These are phyloP conservation scores for Starmerella gropengiesseri DNA, from an alignment of 805 yeast genomes.

Conservation along the genomic window DNA sequence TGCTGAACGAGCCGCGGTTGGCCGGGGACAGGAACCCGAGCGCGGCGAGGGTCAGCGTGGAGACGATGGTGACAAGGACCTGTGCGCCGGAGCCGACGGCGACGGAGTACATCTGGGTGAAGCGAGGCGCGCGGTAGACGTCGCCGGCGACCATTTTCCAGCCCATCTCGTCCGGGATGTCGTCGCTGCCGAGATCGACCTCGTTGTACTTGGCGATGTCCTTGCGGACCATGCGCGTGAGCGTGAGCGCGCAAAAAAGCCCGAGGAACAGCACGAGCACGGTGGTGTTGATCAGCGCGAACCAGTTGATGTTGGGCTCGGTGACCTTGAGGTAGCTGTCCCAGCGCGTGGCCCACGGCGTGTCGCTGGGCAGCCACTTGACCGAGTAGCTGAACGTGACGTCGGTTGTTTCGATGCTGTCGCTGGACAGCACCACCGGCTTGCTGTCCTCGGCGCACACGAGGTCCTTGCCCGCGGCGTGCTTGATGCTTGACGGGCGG, in stretches of 20 bases:
- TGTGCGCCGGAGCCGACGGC: conserved; percentile 84
- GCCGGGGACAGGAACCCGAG: conserved; percentile 88
- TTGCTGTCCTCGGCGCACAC: conserved; percentile 24
- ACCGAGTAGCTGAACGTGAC: conserved; percentile 85
- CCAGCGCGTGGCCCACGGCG: conserved; percentile 98
- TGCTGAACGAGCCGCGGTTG: conserved; percentile 84
- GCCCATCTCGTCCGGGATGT: conserved; percentile 83
- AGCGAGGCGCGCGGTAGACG: conserved; percentile 74
- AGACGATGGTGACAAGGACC: conserved; percentile 60
- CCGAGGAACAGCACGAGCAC: conserved; percentile 69
- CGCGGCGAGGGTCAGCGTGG: conserved; percentile 70
- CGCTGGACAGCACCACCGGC: conserved; percentile 6
- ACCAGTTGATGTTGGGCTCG: conserved; percentile 93
- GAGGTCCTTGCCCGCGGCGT: conserved; percentile 31
- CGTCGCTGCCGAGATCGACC: conserved; percentile 60
- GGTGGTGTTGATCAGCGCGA: conserved; percentile 78
- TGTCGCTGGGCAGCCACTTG: conserved; percentile 52
- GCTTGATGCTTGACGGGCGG: conserved; percentile 49
- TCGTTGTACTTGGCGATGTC: conserved; percentile 86
- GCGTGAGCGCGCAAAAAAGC: conserved; percentile 63
- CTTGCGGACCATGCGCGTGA: conserved; percentile 65
- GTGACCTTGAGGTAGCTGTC: conserved; percentile 79
- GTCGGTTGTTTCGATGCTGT: conserved; percentile 32
- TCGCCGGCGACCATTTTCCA: conserved; percentile 97
- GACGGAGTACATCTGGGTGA: conserved; percentile 61